These are phyloP conservation scores for Actinomucor elegans DNA, from an alignment of 371 early-diverging fungal genomes.

Conservation along the genomic window DNA sequence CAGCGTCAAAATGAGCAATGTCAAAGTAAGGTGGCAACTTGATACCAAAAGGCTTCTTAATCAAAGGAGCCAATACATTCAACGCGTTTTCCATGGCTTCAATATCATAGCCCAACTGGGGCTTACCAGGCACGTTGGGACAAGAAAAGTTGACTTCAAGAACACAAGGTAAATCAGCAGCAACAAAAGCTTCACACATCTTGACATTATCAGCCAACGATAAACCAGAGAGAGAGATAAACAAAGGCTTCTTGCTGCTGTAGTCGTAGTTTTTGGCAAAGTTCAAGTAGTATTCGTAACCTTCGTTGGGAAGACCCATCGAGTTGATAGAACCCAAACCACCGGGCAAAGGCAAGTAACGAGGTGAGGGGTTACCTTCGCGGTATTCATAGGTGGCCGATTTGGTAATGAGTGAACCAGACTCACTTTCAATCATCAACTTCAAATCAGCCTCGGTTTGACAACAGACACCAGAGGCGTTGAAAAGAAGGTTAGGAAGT, in stretches of 20 bases:
- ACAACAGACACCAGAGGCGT: conserved; percentile 52
- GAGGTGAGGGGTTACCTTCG: conserved; percentile 50
- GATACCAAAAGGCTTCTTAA: conserved; percentile 53
- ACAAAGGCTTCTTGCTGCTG: conserved; percentile 40
- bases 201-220: conserved; percentile 45
- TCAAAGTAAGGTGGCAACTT: conserved; percentile 56
- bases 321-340: conserved; percentile 49
- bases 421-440: conserved; percentile 38
- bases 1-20: conserved; percentile 50
- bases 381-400: conserved; percentile 45
- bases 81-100: conserved; percentile 50
- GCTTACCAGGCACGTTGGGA: conserved; percentile 54
- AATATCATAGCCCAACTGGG: conserved; percentile 50
- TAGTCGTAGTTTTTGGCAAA: conserved; percentile 46
- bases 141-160: conserved; percentile 54
- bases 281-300: conserved; percentile 45
- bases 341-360: conserved; percentile 36
- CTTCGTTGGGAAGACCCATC: conserved; percentile 54
- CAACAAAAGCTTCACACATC: conserved; percentile 45
- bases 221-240: conserved; percentile 48
- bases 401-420: conserved; percentile 52
- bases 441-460: conserved; percentile 42
- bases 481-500: conserved; percentile 48
- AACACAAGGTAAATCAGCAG: conserved; percentile 39
- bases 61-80: conserved; percentile 40